phyloP scores from a whole-genome alignment of 768 basidiomycete species.

The Leccinum truebloodii region DNA sequence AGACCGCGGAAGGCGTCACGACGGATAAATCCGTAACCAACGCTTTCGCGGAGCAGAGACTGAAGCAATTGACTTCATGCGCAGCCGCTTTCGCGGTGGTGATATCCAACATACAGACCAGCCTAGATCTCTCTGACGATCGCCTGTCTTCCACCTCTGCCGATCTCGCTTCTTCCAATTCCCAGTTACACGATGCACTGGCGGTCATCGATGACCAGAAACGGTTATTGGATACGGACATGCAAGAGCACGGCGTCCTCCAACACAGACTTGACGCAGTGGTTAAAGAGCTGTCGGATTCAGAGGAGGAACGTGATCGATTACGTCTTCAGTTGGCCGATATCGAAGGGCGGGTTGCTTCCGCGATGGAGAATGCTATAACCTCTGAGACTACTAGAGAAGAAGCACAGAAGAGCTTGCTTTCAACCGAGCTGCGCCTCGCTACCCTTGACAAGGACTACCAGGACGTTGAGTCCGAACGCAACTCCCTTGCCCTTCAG shows the following conservation, averaged over 20 bases:
- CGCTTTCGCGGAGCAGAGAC: constrained; percentile 11
- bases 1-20: constrained; percentile 21
- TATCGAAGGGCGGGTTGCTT: constrained; percentile 36
- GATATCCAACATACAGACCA: constrained; percentile 39
- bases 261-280: constrained; percentile 36
- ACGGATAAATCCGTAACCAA: constrained; percentile 4
- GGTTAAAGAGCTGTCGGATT: constrained; percentile 38
- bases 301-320: constrained; percentile 22
- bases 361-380: constrained; percentile 35
- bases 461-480: constrained; percentile 62
- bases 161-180: constrained; percentile 18
- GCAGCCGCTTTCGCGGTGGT: constrained; percentile 40
- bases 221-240: constrained; percentile 14
- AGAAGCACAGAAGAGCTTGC: constrained; percentile 33
- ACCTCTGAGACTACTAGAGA: constrained; percentile 37
- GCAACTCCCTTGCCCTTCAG: constrained; percentile 65
- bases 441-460: constrained; percentile 46
- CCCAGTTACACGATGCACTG: constrained; percentile 17
- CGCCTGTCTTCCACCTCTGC: constrained; percentile 11
- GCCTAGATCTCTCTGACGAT: constrained; percentile 24
- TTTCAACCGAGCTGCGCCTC: constrained; percentile 42
- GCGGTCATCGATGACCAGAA: constrained; percentile 23
- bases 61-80: constrained; percentile 35
- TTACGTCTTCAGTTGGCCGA: constrained; percentile 34
- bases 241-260: constrained; percentile 26